Base-by-base conservation (phyloP, 2,329 filamentous ascomycete genomes). In the Sclerotinia spermophila region DNA sequence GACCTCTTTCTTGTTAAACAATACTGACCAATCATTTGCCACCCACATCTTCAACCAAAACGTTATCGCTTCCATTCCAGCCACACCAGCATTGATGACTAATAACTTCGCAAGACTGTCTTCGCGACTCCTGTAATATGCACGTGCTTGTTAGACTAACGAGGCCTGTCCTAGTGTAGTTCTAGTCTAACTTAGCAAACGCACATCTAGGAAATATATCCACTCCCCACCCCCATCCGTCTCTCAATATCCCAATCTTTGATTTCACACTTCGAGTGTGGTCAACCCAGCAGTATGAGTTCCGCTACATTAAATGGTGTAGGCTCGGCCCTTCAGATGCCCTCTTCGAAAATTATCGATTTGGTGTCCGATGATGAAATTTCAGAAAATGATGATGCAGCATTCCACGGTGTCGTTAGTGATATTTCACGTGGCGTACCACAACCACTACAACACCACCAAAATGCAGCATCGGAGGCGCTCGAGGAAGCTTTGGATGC, bases 341-440 rank as follows among this genome's bases (percentile, higher is more conserved):
- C 71, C 73, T n/a, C 64, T 71, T 44, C 60, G 24, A 55, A 56
- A 30, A 21, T 58, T 30, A 65, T 69, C 38, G n/a, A 69, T 44
- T 48, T 69, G 45, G n/a, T 48, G 15, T 44, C 59, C 27, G 48
- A 66, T 45, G 45, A 55, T 56, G 68, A 66, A 19, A 24, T 45
- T 53, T 64, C 58, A 2, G 44, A 64, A 40, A 33, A 19, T 40
- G 68, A 45, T 53, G 62, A 66, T 30, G 35, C 3, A 35, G 10
- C 45, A 24, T n/a, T 24, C 38, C 33, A 38, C 35, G 55, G 13
- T 21, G 33, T 24, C 44, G 30, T 35, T 40, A 35, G 42, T 65
- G 67, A 45, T 42, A 19, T 13, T 56, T 69, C 67, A 69, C 67
- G 59, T 69, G 68, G 40, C 68, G 30, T 30, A 51, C 17, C 68